Base-by-base conservation (phyloP, 495 filamentous ascomycete species). In the Polyplosphaeria fusca region DNA sequence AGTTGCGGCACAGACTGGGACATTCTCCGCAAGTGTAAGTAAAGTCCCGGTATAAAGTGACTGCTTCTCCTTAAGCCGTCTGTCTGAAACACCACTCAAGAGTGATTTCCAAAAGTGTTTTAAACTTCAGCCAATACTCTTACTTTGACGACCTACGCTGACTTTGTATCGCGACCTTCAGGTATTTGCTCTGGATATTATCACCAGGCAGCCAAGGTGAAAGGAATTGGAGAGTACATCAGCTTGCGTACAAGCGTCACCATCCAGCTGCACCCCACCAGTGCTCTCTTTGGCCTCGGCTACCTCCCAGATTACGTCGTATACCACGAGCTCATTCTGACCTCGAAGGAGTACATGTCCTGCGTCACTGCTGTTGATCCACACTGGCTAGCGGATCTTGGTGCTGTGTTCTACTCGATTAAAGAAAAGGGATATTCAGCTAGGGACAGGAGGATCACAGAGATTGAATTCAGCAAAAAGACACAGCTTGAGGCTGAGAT, bases 1-100 rank as follows among this genome's bases (percentile, higher is more conserved):
- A 89, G 87, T 74, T 95, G 91, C 61, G 93, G 94, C 22, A 96
- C 91, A 13, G 94, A 97, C 72, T 96, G 94, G 89, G 94, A 99
- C 64, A 73, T 90, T 11, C 88, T 96, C 61, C 83, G 94, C 46
- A 92, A 95, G 73, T 96, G 93, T n/a, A n/a, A n/a, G n/a, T n/a
- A n/a, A n/a, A n/a, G n/a, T n/a, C n/a, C n/a, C n/a, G n/a, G n/a
- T n/a, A n/a, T n/a, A n/a, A n/a, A n/a, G n/a, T n/a, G n/a, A n/a
- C n/a, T n/a, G n/a, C n/a, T n/a, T n/a, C n/a, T n/a, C n/a, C n/a
- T n/a, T n/a, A n/a, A n/a, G n/a, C n/a, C n/a, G n/a, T n/a, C n/a
- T n/a, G n/a, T n/a, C n/a, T n/a, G n/a, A n/a, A n/a, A n/a, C n/a
- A n/a, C n/a, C n/a, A n/a, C n/a, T n/a, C n/a, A n/a, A n/a, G n/a